phyloP scores from a whole-genome alignment of 441 rosid species.

The Gossypium schwendimanii region DNA sequence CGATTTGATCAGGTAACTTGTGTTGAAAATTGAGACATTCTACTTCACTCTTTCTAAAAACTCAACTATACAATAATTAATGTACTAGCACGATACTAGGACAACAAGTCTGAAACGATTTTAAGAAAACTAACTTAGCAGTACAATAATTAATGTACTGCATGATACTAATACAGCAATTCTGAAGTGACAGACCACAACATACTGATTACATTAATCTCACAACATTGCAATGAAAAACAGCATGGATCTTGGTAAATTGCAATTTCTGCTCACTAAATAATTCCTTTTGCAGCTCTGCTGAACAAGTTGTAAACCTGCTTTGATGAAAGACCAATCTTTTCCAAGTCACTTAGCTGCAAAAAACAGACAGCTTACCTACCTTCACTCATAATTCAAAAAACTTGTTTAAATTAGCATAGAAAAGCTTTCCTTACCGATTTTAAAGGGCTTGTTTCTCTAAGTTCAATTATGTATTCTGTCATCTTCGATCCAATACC shows the following conservation, averaged over 20 bases:
- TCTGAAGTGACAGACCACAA: neutral
- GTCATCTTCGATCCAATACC: slow-evolving; percentile 79
- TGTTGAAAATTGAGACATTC: too few species aligned
- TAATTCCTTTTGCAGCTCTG: slow-evolving; percentile 51
- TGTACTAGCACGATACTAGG: too few species aligned
- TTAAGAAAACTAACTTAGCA: neutral
- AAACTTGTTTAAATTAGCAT: neutral
- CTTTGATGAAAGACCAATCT: slow-evolving; percentile 77
- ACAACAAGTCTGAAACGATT: too few species aligned
- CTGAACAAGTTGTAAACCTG: slow-evolving; percentile 68
- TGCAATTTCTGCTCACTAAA: slow-evolving; percentile 24
- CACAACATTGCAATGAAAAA: too few species aligned
- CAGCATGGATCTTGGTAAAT: neutral
- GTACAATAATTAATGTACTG: slow-evolving; percentile 9
- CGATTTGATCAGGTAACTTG: neutral
- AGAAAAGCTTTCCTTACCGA: slow-evolving; percentile 31
- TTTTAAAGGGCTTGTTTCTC: slow-evolving; percentile 61
- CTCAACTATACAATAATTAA: too few species aligned
- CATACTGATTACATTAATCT: too few species aligned
- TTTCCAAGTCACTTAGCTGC: slow-evolving; percentile 72
- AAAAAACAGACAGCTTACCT: neutral
- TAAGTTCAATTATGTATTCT: slow-evolving; percentile 63
- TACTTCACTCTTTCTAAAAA: too few species aligned
- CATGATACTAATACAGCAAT: neutral
- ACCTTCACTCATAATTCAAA: neutral